phyloP scores from a whole-genome alignment of 192 early-diverging fungal genomes.

The Phycomyces nitens region DNA sequence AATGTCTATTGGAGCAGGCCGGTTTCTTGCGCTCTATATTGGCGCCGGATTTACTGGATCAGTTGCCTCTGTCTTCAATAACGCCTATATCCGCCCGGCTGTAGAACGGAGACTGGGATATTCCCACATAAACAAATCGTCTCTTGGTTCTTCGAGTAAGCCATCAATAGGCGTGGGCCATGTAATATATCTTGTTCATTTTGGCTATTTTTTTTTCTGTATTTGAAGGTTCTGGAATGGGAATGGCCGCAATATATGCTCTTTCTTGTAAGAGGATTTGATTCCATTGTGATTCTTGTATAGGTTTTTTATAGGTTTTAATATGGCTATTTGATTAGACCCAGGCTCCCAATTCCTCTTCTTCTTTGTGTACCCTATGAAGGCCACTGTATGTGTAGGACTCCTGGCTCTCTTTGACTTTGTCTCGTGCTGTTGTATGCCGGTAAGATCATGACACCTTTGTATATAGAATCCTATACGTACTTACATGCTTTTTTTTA shows the following conservation, averaged over 20 bases:
- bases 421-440: constrained; percentile 27
- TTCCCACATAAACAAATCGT: constrained; percentile 7
- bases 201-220: background rate
- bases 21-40: constrained; percentile 42
- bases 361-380: constrained; percentile 53
- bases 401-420: constrained; percentile 49
- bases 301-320: background rate
- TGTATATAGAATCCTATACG: background rate
- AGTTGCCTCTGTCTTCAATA: constrained; percentile 35
- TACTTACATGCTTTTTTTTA: constrained; percentile 7
- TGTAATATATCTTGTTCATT: background rate
- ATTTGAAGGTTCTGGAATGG: constrained; percentile 37
- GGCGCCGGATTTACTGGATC: constrained; percentile 40
- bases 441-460: background rate
- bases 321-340: constrained; percentile 17
- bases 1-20: constrained; percentile 35
- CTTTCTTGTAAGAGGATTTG: constrained; percentile 31
- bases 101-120: constrained; percentile 19
- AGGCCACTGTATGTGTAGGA: constrained; percentile 43
- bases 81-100: constrained; percentile 35
- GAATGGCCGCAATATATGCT: constrained; percentile 48
- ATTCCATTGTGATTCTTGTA: background rate
- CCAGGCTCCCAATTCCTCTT: constrained; percentile 43
- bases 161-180: background rate
- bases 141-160: constrained; percentile 49